A percentile compares a stretch with the other conserved stretches of the same genome.
phyloP scores from a whole-genome alignment of 768 basidiomycete genomes.

The Leccinum barrowsii region DNA sequence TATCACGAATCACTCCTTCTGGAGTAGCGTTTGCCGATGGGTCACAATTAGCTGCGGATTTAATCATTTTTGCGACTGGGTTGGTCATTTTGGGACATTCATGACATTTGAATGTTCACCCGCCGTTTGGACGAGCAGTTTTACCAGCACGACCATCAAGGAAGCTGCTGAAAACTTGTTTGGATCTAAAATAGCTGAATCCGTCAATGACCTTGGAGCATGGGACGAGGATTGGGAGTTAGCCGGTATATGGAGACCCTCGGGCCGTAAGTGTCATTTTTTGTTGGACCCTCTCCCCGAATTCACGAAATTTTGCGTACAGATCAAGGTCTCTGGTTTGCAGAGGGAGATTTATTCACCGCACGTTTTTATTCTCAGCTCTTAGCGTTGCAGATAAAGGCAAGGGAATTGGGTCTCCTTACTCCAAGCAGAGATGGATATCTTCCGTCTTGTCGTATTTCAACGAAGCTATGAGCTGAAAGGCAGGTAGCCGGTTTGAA shows the following conservation, averaged over 20 bases:
- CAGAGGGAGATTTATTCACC: conserved; percentile 1
- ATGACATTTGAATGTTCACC: not conserved
- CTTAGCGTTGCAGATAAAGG: not conserved
- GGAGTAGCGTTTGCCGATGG: not conserved
- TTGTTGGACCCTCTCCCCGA: not conserved
- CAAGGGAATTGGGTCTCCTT: not conserved
- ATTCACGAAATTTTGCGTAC: not conserved
- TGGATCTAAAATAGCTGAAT: conserved; percentile 5
- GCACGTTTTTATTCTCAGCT: conserved; percentile 4
- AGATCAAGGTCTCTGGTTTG: conserved; percentile 4
- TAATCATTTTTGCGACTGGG: not conserved
- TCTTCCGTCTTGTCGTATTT: not conserved
- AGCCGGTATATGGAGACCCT: conserved; percentile 10
- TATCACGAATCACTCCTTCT: not conserved
- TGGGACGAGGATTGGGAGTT: conserved; percentile 7
- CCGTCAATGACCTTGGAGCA: conserved; percentile 8
- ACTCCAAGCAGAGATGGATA: not conserved
- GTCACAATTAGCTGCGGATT: not conserved
- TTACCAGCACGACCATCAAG: not conserved
- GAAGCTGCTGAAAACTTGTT: not conserved
- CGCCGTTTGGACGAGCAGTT: not conserved
- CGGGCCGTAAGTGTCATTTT: conserved; percentile 1
- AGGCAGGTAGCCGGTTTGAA: not conserved
- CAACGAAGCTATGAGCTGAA: not conserved
- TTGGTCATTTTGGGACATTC: not conserved